Base-by-base conservation (phyloP, 2,329 filamentous ascomycete genomes). In the Diaporthe humulicola region DNA sequence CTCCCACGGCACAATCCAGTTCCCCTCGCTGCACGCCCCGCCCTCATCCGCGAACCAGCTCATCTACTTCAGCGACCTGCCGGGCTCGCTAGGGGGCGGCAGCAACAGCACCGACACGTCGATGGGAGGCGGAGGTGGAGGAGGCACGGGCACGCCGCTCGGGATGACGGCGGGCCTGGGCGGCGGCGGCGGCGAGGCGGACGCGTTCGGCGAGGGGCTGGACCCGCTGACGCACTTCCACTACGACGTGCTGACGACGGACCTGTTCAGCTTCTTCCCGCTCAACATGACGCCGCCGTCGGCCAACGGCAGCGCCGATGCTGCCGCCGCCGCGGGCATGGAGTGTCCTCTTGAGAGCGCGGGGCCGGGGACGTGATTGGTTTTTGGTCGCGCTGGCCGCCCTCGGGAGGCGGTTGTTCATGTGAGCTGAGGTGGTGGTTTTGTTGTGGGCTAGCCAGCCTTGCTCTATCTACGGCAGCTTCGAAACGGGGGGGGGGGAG, bases 211-310 rank as follows among this genome's bases (percentile, higher is more conserved):
- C 30, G 75, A 74, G n/a, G 73, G 67, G 28, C 57, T 76, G 1
- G 75, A 76, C 22, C 75, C 73, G n/a, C 61, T 76, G 38, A 45
- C 70, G 40, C 36, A 72, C 30, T 76, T 74, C 61, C 73, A 76
- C 57, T 76, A 79, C 71, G 80, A 81, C 33, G 78, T 81, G 2
- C 56, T 81, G 30, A 81, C 80, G 4, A 81, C 80, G 10, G 80
- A 81, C 42, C 45, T 81, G 50, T 79, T 78, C 70, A 80, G 79
- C 45, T 81, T 81, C 73, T 81, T 79, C 67, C 75, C 75, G 17
- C n/a, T 76, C 25, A 73, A 75, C n/a, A 72, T 78, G 64, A 75
- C 75, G 56, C 76, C 76, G n/a, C 77, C 76, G 10, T 72, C 72
- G 28, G 71, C 56, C 12, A 58, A 52, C 22, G 30, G 64, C 6